phyloP scores from a whole-genome alignment of 805 yeast genomes.

The Nadsonia fulvescens region DNA sequence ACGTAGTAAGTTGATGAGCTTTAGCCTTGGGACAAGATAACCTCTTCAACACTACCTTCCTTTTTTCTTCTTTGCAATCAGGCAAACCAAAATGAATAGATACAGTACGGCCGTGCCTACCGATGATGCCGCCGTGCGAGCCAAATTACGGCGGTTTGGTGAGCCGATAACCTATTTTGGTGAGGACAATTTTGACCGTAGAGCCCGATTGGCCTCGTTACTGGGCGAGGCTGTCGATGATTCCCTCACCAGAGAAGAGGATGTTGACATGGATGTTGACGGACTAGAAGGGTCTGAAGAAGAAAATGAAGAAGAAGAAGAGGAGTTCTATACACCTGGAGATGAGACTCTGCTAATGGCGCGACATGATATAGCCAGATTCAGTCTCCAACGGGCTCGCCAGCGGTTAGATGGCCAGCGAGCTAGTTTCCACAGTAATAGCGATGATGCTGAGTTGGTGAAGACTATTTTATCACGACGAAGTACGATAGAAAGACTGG shows the following conservation, averaged over 20 bases:
- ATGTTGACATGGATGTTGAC: constrained; percentile 8
- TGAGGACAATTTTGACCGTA: constrained; percentile 42
- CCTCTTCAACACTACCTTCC: too few species aligned
- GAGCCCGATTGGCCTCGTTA: constrained; percentile 37
- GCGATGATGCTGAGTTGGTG: constrained; percentile 22
- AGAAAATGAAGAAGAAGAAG: constrained; percentile 39
- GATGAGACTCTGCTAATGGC: constrained; percentile 30
- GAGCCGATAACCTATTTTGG: constrained; percentile 41
- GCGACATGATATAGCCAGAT: constrained; percentile 32
- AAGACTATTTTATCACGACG: constrained; percentile 32
- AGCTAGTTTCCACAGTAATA: too few species aligned
- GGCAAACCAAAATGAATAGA: too few species aligned
- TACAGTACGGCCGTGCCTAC: too few species aligned
- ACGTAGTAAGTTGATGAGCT: too few species aligned
- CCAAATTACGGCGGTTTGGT: constrained; percentile 27
- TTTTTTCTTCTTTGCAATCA: too few species aligned
- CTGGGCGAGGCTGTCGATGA: constrained; percentile 19
- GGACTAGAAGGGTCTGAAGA: constrained; percentile 8
- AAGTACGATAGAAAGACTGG: constrained; percentile 18
- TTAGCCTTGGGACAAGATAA: too few species aligned
- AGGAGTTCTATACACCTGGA: constrained; percentile 79
- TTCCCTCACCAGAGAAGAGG: constrained; percentile 9
- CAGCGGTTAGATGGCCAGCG: constrained; percentile 23
- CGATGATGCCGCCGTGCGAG: constrained; percentile 43
- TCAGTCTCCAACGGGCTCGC: constrained; percentile 31